phyloP scores from a whole-genome alignment of 2,329 filamentous ascomycete species.

The Neofusicoccum umdonicola region DNA sequence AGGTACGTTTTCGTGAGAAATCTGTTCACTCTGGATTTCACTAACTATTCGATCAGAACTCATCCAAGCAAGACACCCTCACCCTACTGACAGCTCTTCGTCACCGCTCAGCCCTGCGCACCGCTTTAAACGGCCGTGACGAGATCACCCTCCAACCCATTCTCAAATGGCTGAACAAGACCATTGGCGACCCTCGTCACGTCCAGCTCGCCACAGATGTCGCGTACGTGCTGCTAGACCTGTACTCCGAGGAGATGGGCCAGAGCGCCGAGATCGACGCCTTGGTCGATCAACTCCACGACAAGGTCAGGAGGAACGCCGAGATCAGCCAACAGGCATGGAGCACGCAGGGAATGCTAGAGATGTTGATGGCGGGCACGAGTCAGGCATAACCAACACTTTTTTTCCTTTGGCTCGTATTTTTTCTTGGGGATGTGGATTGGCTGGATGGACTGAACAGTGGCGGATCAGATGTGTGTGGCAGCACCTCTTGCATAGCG shows the following conservation, averaged over 20 bases:
- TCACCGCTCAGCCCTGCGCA: constrained; percentile 80
- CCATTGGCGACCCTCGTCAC: constrained; percentile 80
- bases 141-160: constrained; percentile 79
- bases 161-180: constrained; percentile 75
- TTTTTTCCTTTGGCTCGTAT: not conserved
- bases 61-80: constrained; percentile 49
- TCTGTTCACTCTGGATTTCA: not conserved
- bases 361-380: constrained; percentile 62
- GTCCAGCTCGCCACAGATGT: constrained; percentile 80
- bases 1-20: constrained; percentile 26
- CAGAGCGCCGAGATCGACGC: constrained; percentile 70
- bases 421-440: not conserved
- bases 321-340: constrained; percentile 81
- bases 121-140: constrained; percentile 76
- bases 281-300: constrained; percentile 66
- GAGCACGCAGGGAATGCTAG: constrained; percentile 83
- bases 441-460: not conserved
- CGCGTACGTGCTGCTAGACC: constrained; percentile 75
- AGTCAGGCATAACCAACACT: constrained; percentile 4
- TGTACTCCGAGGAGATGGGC: constrained; percentile 79
- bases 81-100: constrained; percentile 81
- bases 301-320: constrained; percentile 71
- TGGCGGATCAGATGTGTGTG: not conserved
- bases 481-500: constrained; percentile 34
- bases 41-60: not conserved